Evolutionary conservation across 805 yeast genomes (phyloP), one percentile per base, ranked within the genome.

Genomic region (Pichia membranifaciens): DNA sequence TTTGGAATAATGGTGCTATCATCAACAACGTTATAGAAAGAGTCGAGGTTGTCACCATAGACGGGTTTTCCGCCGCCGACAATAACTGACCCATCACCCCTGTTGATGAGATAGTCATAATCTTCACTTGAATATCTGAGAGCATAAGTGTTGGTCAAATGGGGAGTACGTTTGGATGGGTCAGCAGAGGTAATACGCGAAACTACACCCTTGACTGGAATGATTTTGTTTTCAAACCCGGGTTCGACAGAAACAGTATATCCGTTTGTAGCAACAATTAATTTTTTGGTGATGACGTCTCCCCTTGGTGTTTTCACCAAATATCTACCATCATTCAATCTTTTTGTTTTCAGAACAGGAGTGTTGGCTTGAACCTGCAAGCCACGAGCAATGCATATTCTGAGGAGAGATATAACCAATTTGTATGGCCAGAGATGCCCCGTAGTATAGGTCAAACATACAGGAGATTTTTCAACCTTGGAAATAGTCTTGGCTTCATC

Each of bases 361-460:
- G 40, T 37, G 23, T 37, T 37, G 5, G 40, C 23, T 37, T 37
- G 40, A 37, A 37, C 25, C 21, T 37, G 40, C 9, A 37, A 10
- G 7, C 25, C 40, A 10, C 21, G 18, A 9, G 12, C n/a, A 37
- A 37, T 21, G n/a, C 29, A 20, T 9, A 17, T 37, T 37, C 40
- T n/a, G 5, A 37, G 40, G 3, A 37, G 12, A 6, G 17, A n/a
- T 9, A 61, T 58, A 39, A 70, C 62, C 4, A 74, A 56, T 50
- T 67, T 67, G 55, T 73, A 70, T 3, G 77, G 74, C 66, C 75
- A 71, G 41, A 73, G 57, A 4, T 69, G 67, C 3, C 72, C 70
- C 5, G 75, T 74, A 5, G 58, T 17, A 21, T 37, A 37, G 3
- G 40, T 37, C 23, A 37, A 37, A 37, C 40, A 37, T 20, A 37